Conservation (phyloP, 768 basidiomycete species). For the Panellus pusillus region DNA sequence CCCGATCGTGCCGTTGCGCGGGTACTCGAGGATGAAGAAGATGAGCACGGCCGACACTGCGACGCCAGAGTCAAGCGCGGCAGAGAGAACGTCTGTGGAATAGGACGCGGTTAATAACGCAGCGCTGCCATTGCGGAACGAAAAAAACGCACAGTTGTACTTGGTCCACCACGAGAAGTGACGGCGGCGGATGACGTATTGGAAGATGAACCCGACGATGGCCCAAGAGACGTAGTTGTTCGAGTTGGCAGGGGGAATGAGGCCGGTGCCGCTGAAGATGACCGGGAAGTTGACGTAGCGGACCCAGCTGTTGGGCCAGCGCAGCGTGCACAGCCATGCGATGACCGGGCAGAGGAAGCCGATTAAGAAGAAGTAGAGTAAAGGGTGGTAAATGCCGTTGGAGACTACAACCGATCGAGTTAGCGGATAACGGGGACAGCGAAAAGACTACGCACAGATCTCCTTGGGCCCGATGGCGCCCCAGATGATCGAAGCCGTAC, state of each 20-base stretch:
- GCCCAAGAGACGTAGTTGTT: constrained; percentile 88
- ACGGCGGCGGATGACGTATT: constrained; percentile 73
- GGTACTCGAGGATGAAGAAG: constrained; percentile 60
- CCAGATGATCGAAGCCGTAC: constrained; percentile 74
- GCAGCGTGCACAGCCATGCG: constrained; percentile 78
- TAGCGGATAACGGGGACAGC: constrained; percentile 21
- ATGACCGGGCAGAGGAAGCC: constrained; percentile 76
- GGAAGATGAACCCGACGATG: constrained; percentile 83
- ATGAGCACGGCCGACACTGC: constrained; percentile 57
- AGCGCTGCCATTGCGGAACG: no score
- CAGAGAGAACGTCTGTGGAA: constrained; percentile 61
- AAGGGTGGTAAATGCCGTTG: constrained; percentile 42
- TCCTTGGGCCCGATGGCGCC: constrained; percentile 70
- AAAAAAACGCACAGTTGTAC: constrained; percentile 57
- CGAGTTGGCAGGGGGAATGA: constrained; percentile 81
- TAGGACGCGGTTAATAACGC: no score
- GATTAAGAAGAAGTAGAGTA: constrained; percentile 76
- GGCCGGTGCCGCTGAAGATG: constrained; percentile 66
- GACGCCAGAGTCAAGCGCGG: constrained; percentile 68
- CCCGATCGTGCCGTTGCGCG: constrained; percentile 51
- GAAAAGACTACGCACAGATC: constrained; percentile 48
- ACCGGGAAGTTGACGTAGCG: constrained; percentile 89
- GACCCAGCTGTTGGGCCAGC: constrained; percentile 78
- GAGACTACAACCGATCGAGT: constrained; percentile 25
- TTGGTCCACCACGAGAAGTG: constrained; percentile 82